phyloP scores from a whole-genome alignment of 768 basidiomycete species.

The Podaxis sp. region DNA sequence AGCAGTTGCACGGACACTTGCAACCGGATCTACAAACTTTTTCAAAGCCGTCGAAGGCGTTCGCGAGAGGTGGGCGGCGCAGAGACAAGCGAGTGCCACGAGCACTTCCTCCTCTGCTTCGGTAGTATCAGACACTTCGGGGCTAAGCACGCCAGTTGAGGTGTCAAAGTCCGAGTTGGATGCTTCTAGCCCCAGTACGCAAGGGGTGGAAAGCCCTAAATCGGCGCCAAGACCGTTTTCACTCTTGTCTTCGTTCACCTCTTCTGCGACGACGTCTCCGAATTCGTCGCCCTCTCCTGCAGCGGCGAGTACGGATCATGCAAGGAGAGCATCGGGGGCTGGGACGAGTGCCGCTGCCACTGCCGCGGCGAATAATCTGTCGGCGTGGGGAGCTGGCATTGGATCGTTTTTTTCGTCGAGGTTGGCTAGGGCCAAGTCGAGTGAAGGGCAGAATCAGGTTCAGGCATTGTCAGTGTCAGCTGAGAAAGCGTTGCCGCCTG shows the following conservation, averaged over 20 bases:
- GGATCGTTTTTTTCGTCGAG: slow-evolving; percentile 32
- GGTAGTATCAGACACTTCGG: slow-evolving; percentile 26
- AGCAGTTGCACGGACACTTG: slow-evolving; percentile 76
- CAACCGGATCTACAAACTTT: slow-evolving; percentile 72
- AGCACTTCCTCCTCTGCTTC: slow-evolving; percentile 19
- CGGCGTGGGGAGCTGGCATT: slow-evolving; percentile 31
- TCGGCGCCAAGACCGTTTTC: slow-evolving; percentile 19
- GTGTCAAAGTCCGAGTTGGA: slow-evolving; percentile 36
- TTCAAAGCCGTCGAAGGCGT: slow-evolving; percentile 92
- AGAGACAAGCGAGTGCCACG: slow-evolving; percentile 24
- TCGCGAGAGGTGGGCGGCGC: slow-evolving; percentile 60
- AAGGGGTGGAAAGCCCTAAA: slow-evolving; percentile 11
- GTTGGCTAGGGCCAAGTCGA: slow-evolving; percentile 4
- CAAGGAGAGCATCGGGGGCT: slow-evolving; percentile 18
- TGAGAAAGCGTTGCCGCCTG: slow-evolving; percentile 5
- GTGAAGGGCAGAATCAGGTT: background rate
- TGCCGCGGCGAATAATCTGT: slow-evolving; percentile 11
- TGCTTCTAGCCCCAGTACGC: slow-evolving; percentile 9
- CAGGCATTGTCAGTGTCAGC: background rate
- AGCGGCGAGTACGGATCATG: background rate
- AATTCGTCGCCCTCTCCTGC: slow-evolving; percentile 1
- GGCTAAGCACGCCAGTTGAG: slow-evolving; percentile 37
- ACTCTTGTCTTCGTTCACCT: slow-evolving; percentile 9
- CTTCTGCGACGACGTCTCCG: background rate
- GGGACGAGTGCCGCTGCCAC: slow-evolving; percentile 16